Base-by-base conservation (phyloP, 768 basidiomycete genomes). In the Suillus spraguei region DNA sequence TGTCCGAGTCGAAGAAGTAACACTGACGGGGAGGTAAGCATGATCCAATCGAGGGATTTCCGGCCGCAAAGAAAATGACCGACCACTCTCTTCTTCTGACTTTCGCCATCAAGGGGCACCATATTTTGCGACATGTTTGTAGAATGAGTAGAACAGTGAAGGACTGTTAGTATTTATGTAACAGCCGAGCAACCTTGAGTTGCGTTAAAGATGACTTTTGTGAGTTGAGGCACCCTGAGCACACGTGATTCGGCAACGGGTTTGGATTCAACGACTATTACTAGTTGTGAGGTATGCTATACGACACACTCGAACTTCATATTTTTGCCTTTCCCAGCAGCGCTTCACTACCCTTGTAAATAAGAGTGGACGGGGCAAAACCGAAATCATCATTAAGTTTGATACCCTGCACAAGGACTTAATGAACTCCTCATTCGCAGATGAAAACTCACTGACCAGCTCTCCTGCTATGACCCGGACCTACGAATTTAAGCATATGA, bases 1-100 rank as follows among this genome's bases (percentile, higher is more conserved):
- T 96, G 74, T 99, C 97, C 38, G 95, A 97, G 78, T 99, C 97
- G 80, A 96, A 99, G 83, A 99, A 99, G 82, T 99, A 99, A 74
- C 97, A 99, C 92, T 97, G 63, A 24, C 64, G 62, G 61, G 60
- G 55, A 56, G 41, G 60, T 61, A 39, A 47, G 59, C 63, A 59
- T 46, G 50, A 61, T 47, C 63, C 22, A 28, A 44, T 55, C 49
- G 55, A 55, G 6, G 47, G 59, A 66, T 47, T 35, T 42, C 33
- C 2, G 61, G 10, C 39, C 20, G 38, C 60, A 62, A 62, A 63
- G 54, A 41, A 58, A 38, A 24, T 50, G 56, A 84, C 93, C 60
- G 78, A 95, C 95, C 60, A 97, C 95, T 63, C 95, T 88, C 79
- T 94, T 93, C 80, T 91, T 91, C 72, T 83, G 85, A 60, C 73